Evolutionary conservation across 2,329 filamentous ascomycete genomes (phyloP).

Genomic region (Claviceps spartinae): DNA sequence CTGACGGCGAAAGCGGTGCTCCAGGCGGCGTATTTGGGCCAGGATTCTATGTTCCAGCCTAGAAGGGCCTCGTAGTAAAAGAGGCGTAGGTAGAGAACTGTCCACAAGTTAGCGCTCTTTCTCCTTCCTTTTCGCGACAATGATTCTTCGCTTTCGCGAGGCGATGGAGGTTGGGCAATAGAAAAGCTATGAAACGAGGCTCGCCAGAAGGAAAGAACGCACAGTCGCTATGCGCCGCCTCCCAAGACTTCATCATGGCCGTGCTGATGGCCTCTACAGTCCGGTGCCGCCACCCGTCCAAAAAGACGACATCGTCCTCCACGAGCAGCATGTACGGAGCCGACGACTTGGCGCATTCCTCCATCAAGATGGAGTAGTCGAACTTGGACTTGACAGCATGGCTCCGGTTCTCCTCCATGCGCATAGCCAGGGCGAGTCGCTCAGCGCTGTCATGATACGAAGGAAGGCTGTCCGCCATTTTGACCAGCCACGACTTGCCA

Average conservation of each 20-base stretch:
- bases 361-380: conserved; percentile 7
- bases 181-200: too few species aligned
- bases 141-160: background rate
- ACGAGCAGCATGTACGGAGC: conserved; percentile 6
- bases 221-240: conserved; percentile 1
- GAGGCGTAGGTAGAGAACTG: conserved; percentile 7
- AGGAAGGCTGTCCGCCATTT: conserved; percentile 4
- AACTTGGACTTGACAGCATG: conserved; percentile 6
- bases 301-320: conserved; percentile 7
- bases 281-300: conserved; percentile 5
- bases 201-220: background rate
- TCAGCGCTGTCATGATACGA: conserved; percentile 4
- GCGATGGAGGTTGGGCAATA: too few species aligned
- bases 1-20: background rate
- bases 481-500: conserved; percentile 2
- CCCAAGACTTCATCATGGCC: background rate
- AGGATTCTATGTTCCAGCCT: conserved; percentile 6
- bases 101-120: background rate
- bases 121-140: accelerated
- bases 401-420: conserved; percentile 1
- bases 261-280: conserved; percentile 1
- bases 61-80: conserved; percentile 6
- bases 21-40: conserved; percentile 2
- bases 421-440: conserved; percentile 1
- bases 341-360: conserved; percentile 2